Conservation (phyloP, 139 green algal species). For the Haematococcus sp. region DNA sequence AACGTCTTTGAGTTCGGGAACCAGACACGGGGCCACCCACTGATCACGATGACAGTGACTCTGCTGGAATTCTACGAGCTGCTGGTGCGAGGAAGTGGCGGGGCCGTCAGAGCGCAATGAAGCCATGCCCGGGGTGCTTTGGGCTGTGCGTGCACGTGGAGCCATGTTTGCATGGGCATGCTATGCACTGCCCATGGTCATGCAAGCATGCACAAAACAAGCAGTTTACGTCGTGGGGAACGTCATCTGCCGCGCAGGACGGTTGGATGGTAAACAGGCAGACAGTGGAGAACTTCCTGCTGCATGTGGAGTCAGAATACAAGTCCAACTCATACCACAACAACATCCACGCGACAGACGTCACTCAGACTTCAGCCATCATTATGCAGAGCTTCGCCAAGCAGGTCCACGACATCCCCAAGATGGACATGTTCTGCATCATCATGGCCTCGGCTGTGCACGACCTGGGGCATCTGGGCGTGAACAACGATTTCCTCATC, state of each 20-base stretch:
- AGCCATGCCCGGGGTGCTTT: no score
- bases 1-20: slow-evolving; percentile 48
- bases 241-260: slow-evolving; percentile 32
- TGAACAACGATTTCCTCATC: slow-evolving; percentile 71
- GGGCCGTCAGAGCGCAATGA: background rate
- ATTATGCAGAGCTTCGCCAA: slow-evolving; percentile 41
- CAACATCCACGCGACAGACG: slow-evolving; percentile 64
- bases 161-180: background rate
- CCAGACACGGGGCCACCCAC: slow-evolving; percentile 22
- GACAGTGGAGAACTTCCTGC: slow-evolving; percentile 47
- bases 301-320: slow-evolving; percentile 45
- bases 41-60: slow-evolving; percentile 45
- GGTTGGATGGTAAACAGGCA: slow-evolving; percentile 51
- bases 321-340: slow-evolving; percentile 66
- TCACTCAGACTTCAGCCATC: slow-evolving; percentile 59
- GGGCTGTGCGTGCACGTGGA: background rate
- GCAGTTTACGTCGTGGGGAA: background rate
- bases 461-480: slow-evolving; percentile 59
- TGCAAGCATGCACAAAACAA: background rate
- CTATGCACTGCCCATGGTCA: background rate
- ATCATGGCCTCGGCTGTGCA: slow-evolving; percentile 61
- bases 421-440: slow-evolving; percentile 57
- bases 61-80: slow-evolving; percentile 51
- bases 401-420: slow-evolving; percentile 33
- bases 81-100: slow-evolving; percentile 31